These are phyloP conservation scores for Trametes cingulata DNA, from an alignment of 768 basidiomycete genomes.

Conservation along the genomic window DNA sequence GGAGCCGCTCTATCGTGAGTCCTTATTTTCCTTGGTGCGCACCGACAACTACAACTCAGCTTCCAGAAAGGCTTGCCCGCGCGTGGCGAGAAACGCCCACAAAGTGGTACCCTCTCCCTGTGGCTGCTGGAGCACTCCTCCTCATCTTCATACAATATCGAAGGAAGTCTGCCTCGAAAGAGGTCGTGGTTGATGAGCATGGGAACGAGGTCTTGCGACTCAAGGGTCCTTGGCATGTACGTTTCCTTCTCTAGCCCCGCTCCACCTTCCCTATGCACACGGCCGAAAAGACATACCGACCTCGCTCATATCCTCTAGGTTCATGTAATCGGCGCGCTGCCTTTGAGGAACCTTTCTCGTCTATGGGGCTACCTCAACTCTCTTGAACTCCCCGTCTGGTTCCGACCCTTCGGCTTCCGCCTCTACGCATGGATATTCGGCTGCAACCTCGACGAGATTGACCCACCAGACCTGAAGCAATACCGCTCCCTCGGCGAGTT, in stretches of 20 bases:
- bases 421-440: slow-evolving; percentile 88
- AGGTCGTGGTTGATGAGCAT: slow-evolving; percentile 79
- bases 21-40: not conserved
- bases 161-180: slow-evolving; percentile 50
- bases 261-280: not conserved
- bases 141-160: slow-evolving; percentile 79
- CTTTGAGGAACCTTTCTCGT: slow-evolving; percentile 92
- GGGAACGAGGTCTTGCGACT: slow-evolving; percentile 79
- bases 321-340: slow-evolving; percentile 94
- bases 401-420: slow-evolving; percentile 86
- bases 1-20: slow-evolving; percentile 4
- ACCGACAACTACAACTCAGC: not conserved
- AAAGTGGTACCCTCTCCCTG: slow-evolving; percentile 92
- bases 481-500: slow-evolving; percentile 93
- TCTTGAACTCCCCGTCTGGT: slow-evolving; percentile 90
- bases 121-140: slow-evolving; percentile 88
- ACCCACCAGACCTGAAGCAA: slow-evolving; percentile 68
- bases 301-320: slow-evolving; percentile 49
- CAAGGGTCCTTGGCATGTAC: slow-evolving; percentile 91
- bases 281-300: too few species aligned
- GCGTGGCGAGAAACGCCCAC: slow-evolving; percentile 89
- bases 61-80: slow-evolving; percentile 60
- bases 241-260: slow-evolving; percentile 27
- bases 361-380: slow-evolving; percentile 97
- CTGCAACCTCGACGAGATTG: slow-evolving; percentile 92